A percentile compares a stretch with the other conserved stretches of the same genome.
Conservation (phyloP, 257 asterid species). For the Schizonepeta tenuifolia region DNA sequence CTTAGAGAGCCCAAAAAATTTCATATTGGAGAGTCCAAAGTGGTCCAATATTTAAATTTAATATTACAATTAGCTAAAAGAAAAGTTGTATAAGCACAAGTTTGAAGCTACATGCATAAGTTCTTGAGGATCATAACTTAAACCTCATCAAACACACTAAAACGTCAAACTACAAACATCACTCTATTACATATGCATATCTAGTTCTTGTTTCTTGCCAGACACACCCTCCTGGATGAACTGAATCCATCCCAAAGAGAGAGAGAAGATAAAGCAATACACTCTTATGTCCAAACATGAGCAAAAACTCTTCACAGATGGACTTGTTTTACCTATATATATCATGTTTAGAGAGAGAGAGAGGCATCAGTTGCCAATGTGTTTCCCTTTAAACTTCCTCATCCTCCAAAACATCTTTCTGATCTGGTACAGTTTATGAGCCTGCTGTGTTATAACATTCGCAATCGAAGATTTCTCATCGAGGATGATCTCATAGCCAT, state of each 20-base stretch:
- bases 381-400: conserved; percentile 45
- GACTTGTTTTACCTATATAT: conserved; percentile 8
- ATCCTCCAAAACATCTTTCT: conserved; percentile 56
- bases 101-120: background rate
- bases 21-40: no score
- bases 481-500: conserved; percentile 75
- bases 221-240: conserved; percentile 55
- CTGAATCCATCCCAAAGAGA: conserved; percentile 54
- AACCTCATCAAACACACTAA: background rate
- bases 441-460: conserved; percentile 63
- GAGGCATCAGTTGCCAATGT: background rate
- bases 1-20: no score
- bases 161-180: background rate
- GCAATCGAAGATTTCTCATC: conserved; percentile 67
- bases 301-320: background rate
- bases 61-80: no score
- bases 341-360: background rate
- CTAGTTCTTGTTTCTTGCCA: conserved; percentile 11
- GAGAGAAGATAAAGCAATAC: background rate
- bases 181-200: background rate
- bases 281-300: background rate
- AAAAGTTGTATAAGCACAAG: no score
- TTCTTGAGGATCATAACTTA: background rate
- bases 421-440: conserved; percentile 57
- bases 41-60: no score